These are phyloP conservation scores for Aegilops tauschii DNA, from an alignment of 176 grass and related monocot species.

Conservation along the genomic window DNA sequence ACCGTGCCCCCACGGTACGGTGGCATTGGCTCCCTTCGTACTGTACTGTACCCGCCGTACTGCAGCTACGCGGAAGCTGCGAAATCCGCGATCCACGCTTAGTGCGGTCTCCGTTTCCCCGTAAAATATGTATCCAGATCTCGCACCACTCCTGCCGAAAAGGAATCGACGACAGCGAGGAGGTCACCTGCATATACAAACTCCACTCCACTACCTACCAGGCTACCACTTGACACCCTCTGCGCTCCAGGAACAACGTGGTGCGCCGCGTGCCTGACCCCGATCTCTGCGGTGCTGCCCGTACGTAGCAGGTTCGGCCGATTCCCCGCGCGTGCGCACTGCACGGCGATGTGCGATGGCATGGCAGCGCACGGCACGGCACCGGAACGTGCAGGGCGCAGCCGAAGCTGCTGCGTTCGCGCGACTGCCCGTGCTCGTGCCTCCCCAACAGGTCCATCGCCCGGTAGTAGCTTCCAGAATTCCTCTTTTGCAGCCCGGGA, in stretches of 20 bases:
- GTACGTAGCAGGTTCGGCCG: background rate
- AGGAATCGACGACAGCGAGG: background rate
- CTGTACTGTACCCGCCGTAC: background rate
- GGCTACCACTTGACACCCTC: background rate
- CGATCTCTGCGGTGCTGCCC: background rate
- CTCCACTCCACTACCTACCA: background rate
- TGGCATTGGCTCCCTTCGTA: background rate
- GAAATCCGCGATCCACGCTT: background rate
- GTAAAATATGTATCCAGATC: background rate
- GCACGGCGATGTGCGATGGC: background rate
- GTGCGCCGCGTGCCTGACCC: background rate
- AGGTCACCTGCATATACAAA: background rate
- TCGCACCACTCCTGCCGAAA: background rate
- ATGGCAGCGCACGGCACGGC: background rate
- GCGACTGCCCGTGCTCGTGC: background rate
- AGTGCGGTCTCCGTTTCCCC: background rate
- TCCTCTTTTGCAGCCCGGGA: background rate
- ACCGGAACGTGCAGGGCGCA: background rate
- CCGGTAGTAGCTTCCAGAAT: background rate
- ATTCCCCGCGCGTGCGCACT: conserved; percentile 1
- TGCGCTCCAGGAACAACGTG: background rate
- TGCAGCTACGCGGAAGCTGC: background rate
- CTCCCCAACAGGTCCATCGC: background rate
- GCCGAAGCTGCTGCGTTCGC: background rate
- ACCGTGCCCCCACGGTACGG: background rate